Evolutionary conservation across 225 moss, liverwort and hornwort genomes (phyloP).

Genomic region (Bryoerythrophyllum caledonicum): DNA sequence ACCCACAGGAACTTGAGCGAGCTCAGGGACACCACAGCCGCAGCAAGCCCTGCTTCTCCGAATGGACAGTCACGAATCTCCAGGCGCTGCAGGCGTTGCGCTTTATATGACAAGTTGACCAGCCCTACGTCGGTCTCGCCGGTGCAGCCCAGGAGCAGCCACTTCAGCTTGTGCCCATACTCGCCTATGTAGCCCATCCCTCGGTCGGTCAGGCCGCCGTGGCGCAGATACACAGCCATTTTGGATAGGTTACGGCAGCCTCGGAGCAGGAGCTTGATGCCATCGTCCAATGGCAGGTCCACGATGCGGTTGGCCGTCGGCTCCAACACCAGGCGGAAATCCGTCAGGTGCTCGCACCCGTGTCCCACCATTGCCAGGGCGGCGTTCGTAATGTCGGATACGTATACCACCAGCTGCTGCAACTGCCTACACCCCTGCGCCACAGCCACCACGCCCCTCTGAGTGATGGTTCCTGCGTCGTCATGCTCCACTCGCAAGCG

Average conservation of each 20-base stretch:
- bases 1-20: constrained; percentile 64
- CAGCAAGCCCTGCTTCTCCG: constrained; percentile 57
- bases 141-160: constrained; percentile 71
- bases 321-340: constrained; percentile 70
- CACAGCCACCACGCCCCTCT: constrained; percentile 60
- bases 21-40: constrained; percentile 43
- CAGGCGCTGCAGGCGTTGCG: constrained; percentile 59
- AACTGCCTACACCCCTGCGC: constrained; percentile 58
- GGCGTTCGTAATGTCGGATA: constrained; percentile 61
- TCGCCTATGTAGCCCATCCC: constrained; percentile 78
- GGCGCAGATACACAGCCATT: constrained; percentile 64
- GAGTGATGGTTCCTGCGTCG: constrained; percentile 52
- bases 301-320: constrained; percentile 17
- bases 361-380: constrained; percentile 60
- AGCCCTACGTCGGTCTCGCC: constrained; percentile 70
- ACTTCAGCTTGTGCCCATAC: constrained; percentile 57
- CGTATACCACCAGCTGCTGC: constrained; percentile 61
- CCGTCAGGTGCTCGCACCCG: constrained; percentile 52
- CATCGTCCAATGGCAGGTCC: constrained; percentile 73
- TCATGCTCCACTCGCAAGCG: constrained; percentile 66
- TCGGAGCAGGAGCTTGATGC: constrained; percentile 54
- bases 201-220: constrained; percentile 65
- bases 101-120: constrained; percentile 40
- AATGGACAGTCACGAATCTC: constrained; percentile 79
- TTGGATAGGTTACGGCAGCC: constrained; percentile 56